Conservation (phyloP, 2,329 filamentous ascomycete genomes). For the Bertia moriformis region DNA sequence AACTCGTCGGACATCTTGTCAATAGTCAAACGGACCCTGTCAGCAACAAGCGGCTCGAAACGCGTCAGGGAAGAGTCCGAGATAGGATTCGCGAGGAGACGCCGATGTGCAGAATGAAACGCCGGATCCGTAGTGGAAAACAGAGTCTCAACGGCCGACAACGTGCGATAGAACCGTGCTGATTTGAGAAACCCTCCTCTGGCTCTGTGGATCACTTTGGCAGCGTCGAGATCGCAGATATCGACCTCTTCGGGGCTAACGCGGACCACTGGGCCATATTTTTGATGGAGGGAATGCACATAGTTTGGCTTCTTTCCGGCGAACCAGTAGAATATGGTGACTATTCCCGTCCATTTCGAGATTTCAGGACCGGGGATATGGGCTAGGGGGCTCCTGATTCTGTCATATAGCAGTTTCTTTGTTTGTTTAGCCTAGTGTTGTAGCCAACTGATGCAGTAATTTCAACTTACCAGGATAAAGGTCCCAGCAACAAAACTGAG, state of each 20-base stretch:
- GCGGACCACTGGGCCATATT: not conserved
- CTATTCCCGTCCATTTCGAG: not conserved
- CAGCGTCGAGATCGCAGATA: not conserved
- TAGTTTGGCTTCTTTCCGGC: not conserved
- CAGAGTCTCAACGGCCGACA: not conserved
- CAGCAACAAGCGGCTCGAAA: slow-evolving; percentile 18
- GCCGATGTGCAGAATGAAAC: not conserved
- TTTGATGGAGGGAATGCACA: not conserved
- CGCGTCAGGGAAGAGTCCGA: slow-evolving; percentile 15
- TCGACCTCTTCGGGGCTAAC: not conserved
- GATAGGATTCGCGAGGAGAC: not conserved
- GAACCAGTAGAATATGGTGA: not conserved
- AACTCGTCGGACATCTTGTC: not conserved
- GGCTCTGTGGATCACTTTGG: not conserved
- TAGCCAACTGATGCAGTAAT: no score
- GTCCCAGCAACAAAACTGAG: no score
- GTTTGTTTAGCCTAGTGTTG: no score
- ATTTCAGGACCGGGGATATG: not conserved
- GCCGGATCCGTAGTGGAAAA: not conserved
- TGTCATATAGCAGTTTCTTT: no score
- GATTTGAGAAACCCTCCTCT: not conserved
- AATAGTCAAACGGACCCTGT: slow-evolving; percentile 3
- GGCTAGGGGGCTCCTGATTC: not conserved
- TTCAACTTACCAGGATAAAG: no score
- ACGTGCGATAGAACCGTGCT: not conserved